Conservation (phyloP, 768 basidiomycete genomes). For the Lepiota venenata region DNA sequence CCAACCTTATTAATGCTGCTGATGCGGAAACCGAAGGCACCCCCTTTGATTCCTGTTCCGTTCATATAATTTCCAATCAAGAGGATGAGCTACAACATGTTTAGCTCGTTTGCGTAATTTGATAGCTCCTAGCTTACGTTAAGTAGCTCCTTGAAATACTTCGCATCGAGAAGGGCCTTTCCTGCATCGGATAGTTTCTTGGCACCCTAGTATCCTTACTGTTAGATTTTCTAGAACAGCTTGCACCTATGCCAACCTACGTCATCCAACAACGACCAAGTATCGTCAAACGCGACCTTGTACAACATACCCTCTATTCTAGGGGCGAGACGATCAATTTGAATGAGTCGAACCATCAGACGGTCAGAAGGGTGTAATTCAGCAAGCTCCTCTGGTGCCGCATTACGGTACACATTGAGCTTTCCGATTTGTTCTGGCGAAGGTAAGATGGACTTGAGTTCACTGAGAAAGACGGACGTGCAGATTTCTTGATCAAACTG, state of each 20-base stretch:
- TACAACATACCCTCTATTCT: conserved; percentile 97
- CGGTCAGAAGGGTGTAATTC: conserved; percentile 93
- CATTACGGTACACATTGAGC: conserved; percentile 84
- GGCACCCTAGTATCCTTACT: conserved; percentile 53
- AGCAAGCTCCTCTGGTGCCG: conserved; percentile 82
- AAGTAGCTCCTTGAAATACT: conserved; percentile 84
- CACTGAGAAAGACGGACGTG: conserved; percentile 84
- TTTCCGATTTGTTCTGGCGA: conserved; percentile 90
- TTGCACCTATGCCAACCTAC: conserved; percentile 34
- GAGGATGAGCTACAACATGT: conserved; percentile 67
- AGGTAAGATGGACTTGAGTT: conserved; percentile 84
- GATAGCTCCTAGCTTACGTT: conserved; percentile 46
- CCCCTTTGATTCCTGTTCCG: conserved; percentile 92
- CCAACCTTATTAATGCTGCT: conserved; percentile 95
- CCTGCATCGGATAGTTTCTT: conserved; percentile 82
- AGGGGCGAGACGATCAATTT: conserved; percentile 84
- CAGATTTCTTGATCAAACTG: conserved; percentile 87
- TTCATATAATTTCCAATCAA: conserved; percentile 99
- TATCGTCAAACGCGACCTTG: conserved; percentile 84
- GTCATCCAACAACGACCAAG: conserved; percentile 77
- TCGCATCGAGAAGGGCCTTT: conserved; percentile 74
- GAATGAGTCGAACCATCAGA: conserved; percentile 95
- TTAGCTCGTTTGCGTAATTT: neutral
- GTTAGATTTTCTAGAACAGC: neutral
- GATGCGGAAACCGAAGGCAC: conserved; percentile 95